Evolutionary conservation across 495 filamentous ascomycete genomes (phyloP).

Genomic region (Penicillium argentinense): DNA sequence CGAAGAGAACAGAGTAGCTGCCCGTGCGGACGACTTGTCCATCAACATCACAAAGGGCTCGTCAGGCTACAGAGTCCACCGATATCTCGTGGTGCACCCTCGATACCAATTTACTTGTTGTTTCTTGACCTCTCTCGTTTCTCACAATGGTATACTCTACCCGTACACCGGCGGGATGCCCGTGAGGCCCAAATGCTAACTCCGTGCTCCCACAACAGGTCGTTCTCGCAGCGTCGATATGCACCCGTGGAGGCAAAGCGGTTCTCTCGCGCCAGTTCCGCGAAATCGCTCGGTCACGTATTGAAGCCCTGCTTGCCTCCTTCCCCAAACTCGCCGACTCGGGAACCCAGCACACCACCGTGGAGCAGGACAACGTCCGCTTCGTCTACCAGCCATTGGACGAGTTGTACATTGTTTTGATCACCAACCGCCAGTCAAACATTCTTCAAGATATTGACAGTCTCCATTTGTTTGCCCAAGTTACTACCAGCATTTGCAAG

Average conservation of each 20-base stretch:
- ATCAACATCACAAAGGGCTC: constrained; percentile 26
- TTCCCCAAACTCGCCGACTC: constrained; percentile 96
- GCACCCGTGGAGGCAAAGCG: constrained; percentile 95
- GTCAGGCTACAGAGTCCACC: constrained; percentile 2
- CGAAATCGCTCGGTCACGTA: constrained; percentile 91
- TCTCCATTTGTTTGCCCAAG: constrained; percentile 94
- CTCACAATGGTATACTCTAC: constrained; percentile 23
- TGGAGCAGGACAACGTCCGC: constrained; percentile 98
- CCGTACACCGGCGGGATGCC: not conserved
- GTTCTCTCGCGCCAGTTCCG: constrained; percentile 95
- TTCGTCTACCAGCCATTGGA: constrained; percentile 99
- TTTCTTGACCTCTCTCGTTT: not conserved
- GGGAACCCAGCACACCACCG: constrained; percentile 93
- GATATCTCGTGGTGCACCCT: not conserved
- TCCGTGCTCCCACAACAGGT: constrained; percentile 59
- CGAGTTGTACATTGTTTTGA: constrained; percentile 98
- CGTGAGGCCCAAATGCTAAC: constrained; percentile 23
- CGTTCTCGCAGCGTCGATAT: constrained; percentile 97
- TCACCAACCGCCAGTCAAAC: constrained; percentile 98
- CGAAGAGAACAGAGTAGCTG: constrained; percentile 51
- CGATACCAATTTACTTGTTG: constrained; percentile 4
- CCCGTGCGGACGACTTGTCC: constrained; percentile 31
- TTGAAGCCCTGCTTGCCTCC: constrained; percentile 92
- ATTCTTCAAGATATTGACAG: constrained; percentile 99
- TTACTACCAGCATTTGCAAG: constrained; percentile 94